phyloP scores from a whole-genome alignment of 768 basidiomycete genomes.

The Tulasnella sp. region DNA sequence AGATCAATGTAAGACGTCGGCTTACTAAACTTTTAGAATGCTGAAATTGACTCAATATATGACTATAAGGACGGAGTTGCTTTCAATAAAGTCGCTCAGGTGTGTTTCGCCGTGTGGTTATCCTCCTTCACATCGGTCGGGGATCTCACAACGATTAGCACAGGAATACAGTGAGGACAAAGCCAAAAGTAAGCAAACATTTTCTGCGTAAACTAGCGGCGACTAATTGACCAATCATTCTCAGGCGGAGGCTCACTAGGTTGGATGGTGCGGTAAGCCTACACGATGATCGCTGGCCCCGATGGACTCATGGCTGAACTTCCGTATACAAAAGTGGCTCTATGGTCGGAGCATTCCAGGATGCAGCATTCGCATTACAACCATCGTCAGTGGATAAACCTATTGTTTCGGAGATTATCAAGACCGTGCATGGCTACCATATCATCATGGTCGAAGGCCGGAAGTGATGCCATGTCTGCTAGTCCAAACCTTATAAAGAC shows the following conservation, averaged over 20 bases:
- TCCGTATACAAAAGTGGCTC: not conserved
- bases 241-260: slow-evolving; percentile 76
- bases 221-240: not conserved
- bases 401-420: slow-evolving; percentile 44
- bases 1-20: slow-evolving; percentile 49
- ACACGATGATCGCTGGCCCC: not conserved
- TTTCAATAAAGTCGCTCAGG: slow-evolving; percentile 69
- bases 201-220: not conserved
- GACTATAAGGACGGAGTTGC: slow-evolving; percentile 50
- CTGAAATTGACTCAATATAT: not conserved
- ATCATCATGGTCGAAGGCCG: slow-evolving; percentile 88
- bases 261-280: slow-evolving; percentile 67
- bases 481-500: not conserved
- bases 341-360: slow-evolving; percentile 51
- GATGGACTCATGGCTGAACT: slow-evolving; percentile 25
- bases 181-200: slow-evolving; percentile 50
- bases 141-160: not conserved
- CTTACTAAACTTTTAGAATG: too few relatives aligned
- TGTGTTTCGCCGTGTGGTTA: not conserved
- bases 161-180: slow-evolving; percentile 89
- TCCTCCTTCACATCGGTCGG: not conserved
- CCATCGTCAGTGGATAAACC: slow-evolving; percentile 79
- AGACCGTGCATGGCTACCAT: slow-evolving; percentile 78
- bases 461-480: slow-evolving; percentile 4
- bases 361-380: slow-evolving; percentile 70